phyloP scores from a whole-genome alignment of 2,329 filamentous ascomycete genomes.

The Clonostachys sp. region DNA sequence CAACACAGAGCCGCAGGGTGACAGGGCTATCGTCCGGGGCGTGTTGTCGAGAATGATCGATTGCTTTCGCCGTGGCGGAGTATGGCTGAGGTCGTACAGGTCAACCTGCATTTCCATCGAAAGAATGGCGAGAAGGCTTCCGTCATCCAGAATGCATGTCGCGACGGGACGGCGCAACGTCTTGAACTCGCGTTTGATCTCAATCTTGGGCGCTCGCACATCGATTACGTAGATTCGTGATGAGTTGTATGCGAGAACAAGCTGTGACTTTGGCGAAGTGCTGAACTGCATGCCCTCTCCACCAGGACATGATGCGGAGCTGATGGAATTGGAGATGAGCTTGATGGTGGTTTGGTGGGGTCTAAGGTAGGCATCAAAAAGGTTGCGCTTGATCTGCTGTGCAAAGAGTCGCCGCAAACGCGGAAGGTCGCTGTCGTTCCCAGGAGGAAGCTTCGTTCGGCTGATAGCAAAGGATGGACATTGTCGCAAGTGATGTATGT shows the following conservation, averaged over 20 bases:
- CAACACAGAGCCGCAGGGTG: conserved; percentile 75
- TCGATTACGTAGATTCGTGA: conserved; percentile 79
- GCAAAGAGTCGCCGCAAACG: conserved; percentile 62
- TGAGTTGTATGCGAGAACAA: conserved; percentile 78
- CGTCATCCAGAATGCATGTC: conserved; percentile 76
- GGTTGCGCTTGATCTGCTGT: conserved; percentile 67
- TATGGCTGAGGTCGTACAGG: conserved; percentile 67
- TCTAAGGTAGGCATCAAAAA: conserved; percentile 72
- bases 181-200: conserved; percentile 73
- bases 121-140: conserved; percentile 70
- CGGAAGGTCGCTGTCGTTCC: conserved; percentile 47
- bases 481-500: conserved; percentile 55
- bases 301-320: conserved; percentile 76
- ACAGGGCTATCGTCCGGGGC: conserved; percentile 74
- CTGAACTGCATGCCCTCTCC: conserved; percentile 84
- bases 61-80: conserved; percentile 65
- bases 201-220: conserved; percentile 44
- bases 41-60: conserved; percentile 74
- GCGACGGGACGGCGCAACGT: conserved; percentile 71
- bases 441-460: conserved; percentile 31
- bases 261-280: conserved; percentile 70
- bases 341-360: conserved; percentile 70
- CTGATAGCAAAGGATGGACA: conserved; percentile 55
- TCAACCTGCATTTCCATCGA: conserved; percentile 82
- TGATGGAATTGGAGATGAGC: conserved; percentile 78